A percentile compares a stretch with the other conserved stretches of the same genome.
phyloP scores from a whole-genome alignment of 176 grass and related monocot genomes.

The Hsuehochloa calcarea region DNA sequence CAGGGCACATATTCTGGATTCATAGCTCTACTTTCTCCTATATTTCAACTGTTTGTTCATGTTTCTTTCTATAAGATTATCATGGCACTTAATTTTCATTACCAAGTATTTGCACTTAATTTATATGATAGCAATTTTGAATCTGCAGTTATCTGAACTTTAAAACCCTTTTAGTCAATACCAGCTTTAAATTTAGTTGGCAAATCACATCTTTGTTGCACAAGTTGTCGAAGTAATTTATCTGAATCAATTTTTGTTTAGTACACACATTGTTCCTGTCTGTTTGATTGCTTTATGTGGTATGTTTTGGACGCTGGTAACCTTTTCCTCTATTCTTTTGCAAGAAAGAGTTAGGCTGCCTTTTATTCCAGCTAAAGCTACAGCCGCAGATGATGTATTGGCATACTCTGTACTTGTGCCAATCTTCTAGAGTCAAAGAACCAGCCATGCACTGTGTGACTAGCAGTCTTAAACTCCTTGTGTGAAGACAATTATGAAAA shows the following conservation, averaged over 20 bases:
- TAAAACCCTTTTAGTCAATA: neutral
- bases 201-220: neutral
- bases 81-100: neutral
- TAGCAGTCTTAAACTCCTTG: neutral
- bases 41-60: neutral
- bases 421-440: neutral
- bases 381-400: neutral
- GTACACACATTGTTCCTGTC: neutral
- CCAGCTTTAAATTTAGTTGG: neutral
- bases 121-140: neutral
- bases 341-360: neutral
- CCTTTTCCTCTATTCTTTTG: neutral
- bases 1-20: neutral
- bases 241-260: neutral
- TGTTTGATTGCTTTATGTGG: neutral
- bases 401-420: neutral
- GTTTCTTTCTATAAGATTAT: neutral
- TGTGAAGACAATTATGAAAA: neutral
- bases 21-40: neutral
- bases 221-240: neutral
- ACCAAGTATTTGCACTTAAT: neutral
- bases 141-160: neutral
- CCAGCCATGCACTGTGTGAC: neutral
- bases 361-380: neutral
- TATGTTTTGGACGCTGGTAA: neutral